These are phyloP conservation scores for Chlorella ohadii DNA, from an alignment of 139 green algal species.

Conservation along the genomic window DNA sequence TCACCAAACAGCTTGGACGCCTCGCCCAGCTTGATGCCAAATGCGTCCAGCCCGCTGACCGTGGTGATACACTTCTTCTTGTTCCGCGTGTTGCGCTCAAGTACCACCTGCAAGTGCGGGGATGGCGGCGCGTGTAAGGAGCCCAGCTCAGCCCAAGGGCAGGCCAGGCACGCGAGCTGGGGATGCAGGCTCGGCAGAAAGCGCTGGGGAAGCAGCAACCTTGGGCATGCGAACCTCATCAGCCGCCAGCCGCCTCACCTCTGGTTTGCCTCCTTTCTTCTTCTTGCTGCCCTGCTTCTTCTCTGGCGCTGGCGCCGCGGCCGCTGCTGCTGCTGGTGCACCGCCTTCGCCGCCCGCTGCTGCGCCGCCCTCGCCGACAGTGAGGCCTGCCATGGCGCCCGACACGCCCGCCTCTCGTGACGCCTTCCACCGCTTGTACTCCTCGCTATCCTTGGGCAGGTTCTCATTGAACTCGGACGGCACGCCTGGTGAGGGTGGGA, in stretches of 20 bases:
- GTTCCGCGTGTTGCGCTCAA: slow-evolving; percentile 84
- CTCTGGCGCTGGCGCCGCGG: slow-evolving; percentile 31
- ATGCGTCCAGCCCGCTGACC: slow-evolving; percentile 88
- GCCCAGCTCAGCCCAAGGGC: too few species aligned
- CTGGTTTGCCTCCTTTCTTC: slow-evolving; percentile 79
- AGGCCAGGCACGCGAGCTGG: too few species aligned
- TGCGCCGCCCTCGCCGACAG: slow-evolving; percentile 59
- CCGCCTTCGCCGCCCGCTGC: neutral
- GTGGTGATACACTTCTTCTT: slow-evolving; percentile 97
- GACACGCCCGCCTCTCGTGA: slow-evolving; percentile 60
- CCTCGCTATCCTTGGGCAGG: slow-evolving; percentile 82
- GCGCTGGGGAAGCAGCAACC: too few species aligned
- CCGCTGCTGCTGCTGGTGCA: neutral
- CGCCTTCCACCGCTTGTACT: slow-evolving; percentile 90
- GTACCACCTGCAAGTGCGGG: slow-evolving; percentile 50
- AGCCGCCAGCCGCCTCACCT: slow-evolving; percentile 1
- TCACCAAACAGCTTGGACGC: slow-evolving; percentile 91
- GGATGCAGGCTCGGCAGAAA: too few species aligned
- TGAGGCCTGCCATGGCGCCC: slow-evolving; percentile 63
- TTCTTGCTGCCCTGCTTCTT: slow-evolving; percentile 79
- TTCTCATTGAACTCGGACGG: slow-evolving; percentile 90
- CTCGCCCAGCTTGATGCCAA: slow-evolving; percentile 89
- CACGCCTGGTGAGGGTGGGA: slow-evolving; percentile 27
- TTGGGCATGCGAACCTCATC: too few species aligned
- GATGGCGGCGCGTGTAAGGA: too few species aligned